These are phyloP conservation scores for Ceratocystis cubensis DNA, from an alignment of 2,329 filamentous ascomycete species.

Conservation along the genomic window DNA sequence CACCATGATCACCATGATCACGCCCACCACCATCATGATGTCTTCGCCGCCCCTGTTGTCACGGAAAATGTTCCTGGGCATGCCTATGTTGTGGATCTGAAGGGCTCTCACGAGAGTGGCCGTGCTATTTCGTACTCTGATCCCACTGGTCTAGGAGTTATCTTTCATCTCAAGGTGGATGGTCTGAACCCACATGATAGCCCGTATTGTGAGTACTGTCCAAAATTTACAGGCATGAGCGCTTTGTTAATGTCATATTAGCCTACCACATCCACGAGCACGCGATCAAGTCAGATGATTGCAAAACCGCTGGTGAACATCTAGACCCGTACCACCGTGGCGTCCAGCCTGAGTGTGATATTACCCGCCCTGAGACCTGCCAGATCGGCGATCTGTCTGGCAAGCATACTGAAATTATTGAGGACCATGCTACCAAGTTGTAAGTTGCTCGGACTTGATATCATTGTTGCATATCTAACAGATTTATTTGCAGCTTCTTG, in stretches of 20 bases:
- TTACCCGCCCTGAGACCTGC: constrained; percentile 38
- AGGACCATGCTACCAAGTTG: constrained; percentile 25
- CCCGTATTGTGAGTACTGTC: constrained; percentile 16
- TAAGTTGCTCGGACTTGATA: constrained; percentile 3
- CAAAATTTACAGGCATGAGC: neutral
- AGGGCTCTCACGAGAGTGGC: constrained; percentile 11
- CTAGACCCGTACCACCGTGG: constrained; percentile 44
- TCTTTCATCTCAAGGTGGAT: constrained; percentile 19
- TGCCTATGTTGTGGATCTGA: constrained; percentile 19
- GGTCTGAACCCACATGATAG: constrained; percentile 17
- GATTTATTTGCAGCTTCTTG: constrained; percentile 27
- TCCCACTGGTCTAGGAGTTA: constrained; percentile 18
- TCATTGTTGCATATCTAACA: neutral
- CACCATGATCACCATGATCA: neutral
- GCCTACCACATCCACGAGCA: constrained; percentile 46
- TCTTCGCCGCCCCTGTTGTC: constrained; percentile 6
- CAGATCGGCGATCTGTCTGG: constrained; percentile 49
- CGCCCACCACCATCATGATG: neutral
- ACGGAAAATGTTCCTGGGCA: constrained; percentile 12
- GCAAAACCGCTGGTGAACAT: constrained; percentile 41
- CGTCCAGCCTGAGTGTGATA: constrained; percentile 38
- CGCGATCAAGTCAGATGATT: constrained; percentile 39
- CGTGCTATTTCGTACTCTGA: constrained; percentile 19
- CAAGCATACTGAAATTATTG: constrained; percentile 40
- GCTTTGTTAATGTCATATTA: constrained; percentile 23